phyloP scores from a whole-genome alignment of 306 rosid genomes.

The Ormosia emarginata region DNA sequence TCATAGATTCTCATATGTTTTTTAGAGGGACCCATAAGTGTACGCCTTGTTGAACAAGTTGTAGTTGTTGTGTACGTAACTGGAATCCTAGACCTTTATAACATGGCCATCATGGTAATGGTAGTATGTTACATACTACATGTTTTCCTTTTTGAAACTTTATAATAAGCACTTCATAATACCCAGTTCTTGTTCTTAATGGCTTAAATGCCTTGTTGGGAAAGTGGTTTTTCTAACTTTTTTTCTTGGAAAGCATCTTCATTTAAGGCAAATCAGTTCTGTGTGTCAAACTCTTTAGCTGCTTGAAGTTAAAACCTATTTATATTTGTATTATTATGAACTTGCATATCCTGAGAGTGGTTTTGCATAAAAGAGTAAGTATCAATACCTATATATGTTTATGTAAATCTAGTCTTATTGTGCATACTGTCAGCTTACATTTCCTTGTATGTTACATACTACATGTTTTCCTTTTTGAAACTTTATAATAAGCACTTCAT shows the following conservation, averaged over 20 bases:
- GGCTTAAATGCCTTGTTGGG: neutral
- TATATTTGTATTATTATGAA: neutral
- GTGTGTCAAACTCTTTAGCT: neutral
- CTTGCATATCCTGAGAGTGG: neutral
- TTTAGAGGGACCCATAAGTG: neutral
- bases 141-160: neutral
- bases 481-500: neutral
- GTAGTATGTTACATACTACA: neutral
- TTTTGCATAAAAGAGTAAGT: neutral
- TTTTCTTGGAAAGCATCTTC: neutral
- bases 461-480: neutral
- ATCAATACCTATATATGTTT: neutral
- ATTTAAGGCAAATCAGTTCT: neutral
- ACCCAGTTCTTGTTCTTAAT: neutral
- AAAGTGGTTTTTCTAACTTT: neutral
- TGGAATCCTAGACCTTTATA: neutral
- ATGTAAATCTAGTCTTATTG: neutral
- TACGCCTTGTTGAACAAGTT: neutral
- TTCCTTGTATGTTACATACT: neutral
- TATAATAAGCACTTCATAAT: neutral
- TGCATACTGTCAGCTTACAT: neutral
- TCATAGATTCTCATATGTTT: neutral
- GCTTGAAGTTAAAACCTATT: neutral
- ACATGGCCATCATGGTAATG: neutral
- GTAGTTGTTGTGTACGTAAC: neutral